Conservation (phyloP, 768 basidiomycete species). For the Suillus discolor region DNA sequence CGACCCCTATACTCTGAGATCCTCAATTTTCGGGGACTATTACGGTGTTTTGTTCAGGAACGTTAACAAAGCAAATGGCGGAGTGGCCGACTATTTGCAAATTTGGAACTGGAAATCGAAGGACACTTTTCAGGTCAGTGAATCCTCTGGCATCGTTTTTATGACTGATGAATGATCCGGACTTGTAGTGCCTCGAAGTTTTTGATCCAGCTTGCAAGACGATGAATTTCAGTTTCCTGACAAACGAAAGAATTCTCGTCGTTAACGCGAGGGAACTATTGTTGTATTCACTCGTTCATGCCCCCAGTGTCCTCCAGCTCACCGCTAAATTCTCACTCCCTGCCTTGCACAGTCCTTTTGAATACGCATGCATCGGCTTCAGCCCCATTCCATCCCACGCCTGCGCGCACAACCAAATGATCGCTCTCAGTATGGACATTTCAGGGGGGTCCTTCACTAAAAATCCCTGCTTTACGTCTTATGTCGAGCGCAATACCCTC, state of each 20-base stretch:
- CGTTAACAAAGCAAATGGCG: not conserved
- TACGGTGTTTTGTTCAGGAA: not conserved
- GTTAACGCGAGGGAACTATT: not conserved
- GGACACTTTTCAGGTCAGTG: not conserved
- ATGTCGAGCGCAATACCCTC: not conserved
- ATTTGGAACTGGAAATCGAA: constrained; percentile 1
- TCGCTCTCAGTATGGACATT: not conserved
- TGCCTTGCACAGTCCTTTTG: not conserved
- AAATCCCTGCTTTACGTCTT: not conserved
- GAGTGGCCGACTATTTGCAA: not conserved
- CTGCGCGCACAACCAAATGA: not conserved
- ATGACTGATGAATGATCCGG: not conserved
- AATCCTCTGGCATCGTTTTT: not conserved
- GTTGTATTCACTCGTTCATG: not conserved
- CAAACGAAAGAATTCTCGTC: not conserved
- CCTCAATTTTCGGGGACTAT: not conserved
- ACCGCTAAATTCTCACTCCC: constrained; percentile 1
- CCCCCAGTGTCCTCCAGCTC: not conserved
- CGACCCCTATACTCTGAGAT: not conserved
- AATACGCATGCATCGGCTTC: not conserved
- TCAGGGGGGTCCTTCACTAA: not conserved
- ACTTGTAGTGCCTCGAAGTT: not conserved
- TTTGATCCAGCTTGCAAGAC: not conserved
- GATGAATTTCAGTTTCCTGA: not conserved
- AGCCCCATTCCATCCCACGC: not conserved